A percentile compares a stretch with the other conserved stretches of the same genome.
phyloP scores from a whole-genome alignment of 257 asterid genomes.

The Plantago elongata region DNA sequence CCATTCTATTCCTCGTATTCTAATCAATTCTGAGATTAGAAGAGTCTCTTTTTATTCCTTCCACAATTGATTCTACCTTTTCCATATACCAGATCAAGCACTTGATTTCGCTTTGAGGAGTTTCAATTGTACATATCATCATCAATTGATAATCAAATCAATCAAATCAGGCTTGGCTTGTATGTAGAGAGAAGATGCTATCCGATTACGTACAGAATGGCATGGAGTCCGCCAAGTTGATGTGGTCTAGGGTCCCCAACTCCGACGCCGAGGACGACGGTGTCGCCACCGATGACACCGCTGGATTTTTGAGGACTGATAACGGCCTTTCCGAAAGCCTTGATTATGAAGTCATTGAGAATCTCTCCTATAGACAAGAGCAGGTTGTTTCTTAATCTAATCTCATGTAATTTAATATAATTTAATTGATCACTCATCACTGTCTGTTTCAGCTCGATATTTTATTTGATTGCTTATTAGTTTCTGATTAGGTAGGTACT shows the following conservation, averaged over 20 bases:
- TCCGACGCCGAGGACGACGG: slow-evolving; percentile 53
- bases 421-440: slow-evolving; percentile 7
- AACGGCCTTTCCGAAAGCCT: slow-evolving; percentile 72
- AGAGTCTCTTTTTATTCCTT: background rate
- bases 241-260: slow-evolving; percentile 88
- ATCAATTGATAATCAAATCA: background rate
- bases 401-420: too few relatives aligned
- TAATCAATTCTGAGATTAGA: background rate
- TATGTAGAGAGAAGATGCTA: slow-evolving; percentile 31
- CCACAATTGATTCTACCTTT: background rate
- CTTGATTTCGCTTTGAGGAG: background rate
- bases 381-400: too few relatives aligned
- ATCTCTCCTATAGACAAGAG: slow-evolving; percentile 73
- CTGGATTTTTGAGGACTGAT: slow-evolving; percentile 35
- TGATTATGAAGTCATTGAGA: slow-evolving; percentile 93
- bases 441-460: background rate
- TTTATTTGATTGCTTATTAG: background rate
- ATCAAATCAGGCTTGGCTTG: too few relatives aligned
- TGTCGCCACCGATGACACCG: slow-evolving; percentile 26
- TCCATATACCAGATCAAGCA: background rate
- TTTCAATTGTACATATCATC: too few relatives aligned
- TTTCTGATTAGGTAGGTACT: background rate
- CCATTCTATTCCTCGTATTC: too few relatives aligned
- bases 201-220: slow-evolving; percentile 88
- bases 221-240: slow-evolving; percentile 73